Conservation (phyloP, 441 rosid species). For the Corymbia calophylla region DNA sequence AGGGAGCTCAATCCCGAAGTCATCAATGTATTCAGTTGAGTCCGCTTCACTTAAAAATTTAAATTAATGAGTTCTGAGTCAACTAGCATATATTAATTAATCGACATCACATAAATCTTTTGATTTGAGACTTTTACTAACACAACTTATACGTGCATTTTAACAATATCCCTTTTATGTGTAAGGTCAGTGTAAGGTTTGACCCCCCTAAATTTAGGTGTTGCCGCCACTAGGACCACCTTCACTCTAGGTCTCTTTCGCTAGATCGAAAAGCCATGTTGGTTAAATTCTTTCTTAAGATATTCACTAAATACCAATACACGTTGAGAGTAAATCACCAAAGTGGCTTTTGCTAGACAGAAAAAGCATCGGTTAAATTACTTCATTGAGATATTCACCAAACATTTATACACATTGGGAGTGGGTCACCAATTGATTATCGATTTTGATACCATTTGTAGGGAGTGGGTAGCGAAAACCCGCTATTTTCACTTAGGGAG, state of each 20-base stretch:
- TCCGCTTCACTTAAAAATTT: neutral
- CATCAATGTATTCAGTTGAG: neutral
- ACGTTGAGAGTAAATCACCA: no score
- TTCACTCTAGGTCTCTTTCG: neutral
- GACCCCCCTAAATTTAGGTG: no score
- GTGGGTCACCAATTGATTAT: neutral
- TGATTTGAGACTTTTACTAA: neutral
- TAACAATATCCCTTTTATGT: no score
- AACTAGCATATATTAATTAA: neutral
- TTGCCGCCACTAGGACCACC: neutral
- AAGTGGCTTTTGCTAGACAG: no score
- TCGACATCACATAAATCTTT: neutral
- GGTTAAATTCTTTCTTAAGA: neutral
- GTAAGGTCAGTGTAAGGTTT: no score
- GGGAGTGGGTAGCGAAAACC: neutral
- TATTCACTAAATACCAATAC: no score
- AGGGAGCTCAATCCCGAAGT: fast-evolving
- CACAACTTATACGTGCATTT: fast-evolving
- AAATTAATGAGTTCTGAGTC: fast-evolving
- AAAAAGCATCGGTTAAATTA: no score
- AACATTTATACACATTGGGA: fast-evolving
- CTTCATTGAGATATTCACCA: no score
- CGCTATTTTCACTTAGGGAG: fast-evolving
- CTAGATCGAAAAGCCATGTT: fast-evolving
- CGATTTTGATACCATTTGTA: neutral